Percentiles rank a stretch among this genome's conserved stretches.
Evolutionary conservation across 805 yeast species (phyloP).

Genomic region (Nakazawaea ishiwadae): DNA sequence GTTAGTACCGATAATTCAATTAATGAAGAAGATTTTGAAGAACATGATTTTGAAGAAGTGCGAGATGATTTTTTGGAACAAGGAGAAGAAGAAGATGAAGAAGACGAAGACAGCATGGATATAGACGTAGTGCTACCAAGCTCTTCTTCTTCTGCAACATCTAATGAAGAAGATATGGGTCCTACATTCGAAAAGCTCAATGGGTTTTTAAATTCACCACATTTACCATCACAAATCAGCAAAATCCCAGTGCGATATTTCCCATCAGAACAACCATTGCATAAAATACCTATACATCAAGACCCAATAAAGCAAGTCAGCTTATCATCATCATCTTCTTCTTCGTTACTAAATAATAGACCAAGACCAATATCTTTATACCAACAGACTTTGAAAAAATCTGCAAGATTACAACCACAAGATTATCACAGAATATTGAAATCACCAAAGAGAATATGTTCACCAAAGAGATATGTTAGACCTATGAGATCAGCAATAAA

Average conservation of each 20-base stretch:
- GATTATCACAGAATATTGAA: constrained; percentile 12
- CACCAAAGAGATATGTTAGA: constrained; percentile 29
- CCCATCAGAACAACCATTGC: background rate
- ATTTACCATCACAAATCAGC: background rate
- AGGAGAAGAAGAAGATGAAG: constrained; percentile 2
- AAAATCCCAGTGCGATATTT: constrained; percentile 11
- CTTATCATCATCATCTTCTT: no score
- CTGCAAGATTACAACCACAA: constrained; percentile 13
- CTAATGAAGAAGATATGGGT: background rate
- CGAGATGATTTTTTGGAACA: background rate
- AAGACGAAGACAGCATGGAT: constrained; percentile 10
- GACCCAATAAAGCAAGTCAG: constrained; percentile 12
- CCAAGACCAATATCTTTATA: background rate
- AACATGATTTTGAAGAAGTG: constrained; percentile 2
- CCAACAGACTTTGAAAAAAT: constrained; percentile 10
- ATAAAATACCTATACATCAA: constrained; percentile 7
- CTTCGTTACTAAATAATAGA: background rate
- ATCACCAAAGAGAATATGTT: constrained; percentile 39
- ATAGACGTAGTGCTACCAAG: constrained; percentile 6
- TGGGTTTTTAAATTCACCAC: constrained; percentile 1
- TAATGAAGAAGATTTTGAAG: constrained; percentile 4
- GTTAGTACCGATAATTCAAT: background rate
- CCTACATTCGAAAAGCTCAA: constrained; percentile 6
- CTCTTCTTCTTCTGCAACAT: constrained; percentile 1
- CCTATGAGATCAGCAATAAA: constrained; percentile 31